Evolutionary conservation across 176 grass and related monocot genomes (phyloP).

Genomic region (Cenchrus fungigraminus): DNA sequence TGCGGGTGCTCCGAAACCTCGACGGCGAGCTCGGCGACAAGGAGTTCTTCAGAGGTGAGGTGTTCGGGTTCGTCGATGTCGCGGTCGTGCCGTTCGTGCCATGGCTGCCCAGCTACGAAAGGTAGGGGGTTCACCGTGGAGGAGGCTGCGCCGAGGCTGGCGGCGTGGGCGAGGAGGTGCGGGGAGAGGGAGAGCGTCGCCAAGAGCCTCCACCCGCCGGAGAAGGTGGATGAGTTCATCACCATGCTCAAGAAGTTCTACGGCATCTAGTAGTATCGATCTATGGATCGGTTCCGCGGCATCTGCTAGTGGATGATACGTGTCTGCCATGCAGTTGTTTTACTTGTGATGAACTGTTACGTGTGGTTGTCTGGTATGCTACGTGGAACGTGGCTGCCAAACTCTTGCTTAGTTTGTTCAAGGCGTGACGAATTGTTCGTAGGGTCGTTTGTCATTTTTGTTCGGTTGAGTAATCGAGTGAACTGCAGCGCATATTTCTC

Average conservation of each 20-base stretch:
- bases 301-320: neutral
- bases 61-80: slow-evolving; percentile 49
- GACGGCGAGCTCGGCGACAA: slow-evolving; percentile 51
- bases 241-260: slow-evolving; percentile 26
- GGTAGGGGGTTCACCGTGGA: slow-evolving; percentile 30
- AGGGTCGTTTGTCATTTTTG: too few species aligned
- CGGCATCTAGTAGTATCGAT: slow-evolving; percentile 11
- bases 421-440: too few species aligned
- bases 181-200: slow-evolving; percentile 44
- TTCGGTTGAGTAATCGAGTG: too few species aligned
- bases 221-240: slow-evolving; percentile 52
- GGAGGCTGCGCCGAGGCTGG: slow-evolving; percentile 19
- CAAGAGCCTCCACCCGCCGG: slow-evolving; percentile 21
- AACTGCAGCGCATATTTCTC: too few species aligned
- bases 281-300: neutral
- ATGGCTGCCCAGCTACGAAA: slow-evolving; percentile 44
- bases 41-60: slow-evolving; percentile 43
- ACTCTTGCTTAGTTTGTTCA: neutral
- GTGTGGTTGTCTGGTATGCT: neutral
- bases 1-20: slow-evolving; percentile 9
- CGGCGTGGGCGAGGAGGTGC: slow-evolving; percentile 43
- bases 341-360: neutral
- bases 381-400: neutral
- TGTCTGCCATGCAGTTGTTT: neutral
- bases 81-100: slow-evolving; percentile 34